These are phyloP conservation scores for Debaryomyces sp. DNA, from an alignment of 1,139 yeast genomes.

Conservation along the genomic window DNA sequence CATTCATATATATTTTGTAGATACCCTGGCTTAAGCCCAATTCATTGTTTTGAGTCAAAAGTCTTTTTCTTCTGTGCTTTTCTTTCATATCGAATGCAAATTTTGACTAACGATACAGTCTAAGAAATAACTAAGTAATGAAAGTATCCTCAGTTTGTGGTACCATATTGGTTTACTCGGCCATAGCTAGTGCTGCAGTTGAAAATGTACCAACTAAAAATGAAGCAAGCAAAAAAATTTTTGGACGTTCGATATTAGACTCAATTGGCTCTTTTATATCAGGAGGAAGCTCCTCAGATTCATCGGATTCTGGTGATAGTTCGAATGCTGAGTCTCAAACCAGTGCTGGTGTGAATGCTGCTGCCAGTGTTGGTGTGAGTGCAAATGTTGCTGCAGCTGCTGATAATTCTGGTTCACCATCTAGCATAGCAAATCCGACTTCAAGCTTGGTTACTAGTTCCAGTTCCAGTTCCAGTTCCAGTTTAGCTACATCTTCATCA, in stretches of 20 bases:
- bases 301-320: slow-evolving; percentile 15
- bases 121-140: slow-evolving; percentile 14
- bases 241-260: slow-evolving; percentile 17
- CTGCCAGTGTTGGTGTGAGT: slow-evolving; percentile 8
- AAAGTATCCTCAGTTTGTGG: slow-evolving; percentile 23
- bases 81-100: slow-evolving; percentile 13
- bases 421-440: background rate
- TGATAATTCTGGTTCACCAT: slow-evolving; percentile 8
- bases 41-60: slow-evolving; percentile 2
- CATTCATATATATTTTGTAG: slow-evolving; percentile 3
- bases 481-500: background rate
- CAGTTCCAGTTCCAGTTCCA: background rate
- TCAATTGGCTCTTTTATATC: slow-evolving; percentile 6
- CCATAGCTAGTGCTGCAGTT: slow-evolving; percentile 19
- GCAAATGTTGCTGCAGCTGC: slow-evolving; percentile 12
- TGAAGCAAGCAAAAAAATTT: slow-evolving; percentile 17
- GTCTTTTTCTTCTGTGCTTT: slow-evolving; percentile 13
- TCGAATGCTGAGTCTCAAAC: no score
- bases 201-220: slow-evolving; percentile 9
- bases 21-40: slow-evolving; percentile 4
- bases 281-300: slow-evolving; percentile 1
- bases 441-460: background rate
- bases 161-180: slow-evolving; percentile 22
- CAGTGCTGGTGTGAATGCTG: slow-evolving; percentile 14
- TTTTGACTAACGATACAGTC: slow-evolving; percentile 9